These are phyloP conservation scores for Phanerochaete sordida DNA, from an alignment of 768 basidiomycete genomes.

Conservation along the genomic window DNA sequence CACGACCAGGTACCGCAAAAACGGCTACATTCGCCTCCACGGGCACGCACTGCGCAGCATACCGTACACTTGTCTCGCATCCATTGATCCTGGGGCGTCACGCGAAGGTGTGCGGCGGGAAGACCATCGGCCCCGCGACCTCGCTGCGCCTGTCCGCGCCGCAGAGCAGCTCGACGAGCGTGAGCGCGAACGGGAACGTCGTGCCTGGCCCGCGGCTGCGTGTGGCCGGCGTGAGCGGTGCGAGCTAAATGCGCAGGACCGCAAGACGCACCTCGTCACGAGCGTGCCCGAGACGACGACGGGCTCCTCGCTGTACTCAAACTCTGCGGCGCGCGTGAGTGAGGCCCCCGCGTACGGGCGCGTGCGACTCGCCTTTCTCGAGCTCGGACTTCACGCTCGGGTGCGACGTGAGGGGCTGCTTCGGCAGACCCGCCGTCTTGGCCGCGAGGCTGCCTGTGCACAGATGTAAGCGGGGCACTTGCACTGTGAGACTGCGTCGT, in stretches of 20 bases:
- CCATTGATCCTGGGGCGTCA: conserved; percentile 8
- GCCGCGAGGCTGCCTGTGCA: conserved; percentile 66
- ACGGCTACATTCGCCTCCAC: no score
- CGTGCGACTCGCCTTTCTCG: no score
- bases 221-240: background rate
- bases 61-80: background rate
- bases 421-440: conserved; percentile 53
- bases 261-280: conserved; percentile 63
- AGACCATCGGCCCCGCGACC: conserved; percentile 66
- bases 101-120: conserved; percentile 47
- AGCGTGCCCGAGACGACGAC: conserved; percentile 73
- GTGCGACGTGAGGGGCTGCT: conserved; percentile 73
- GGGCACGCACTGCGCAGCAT: no score
- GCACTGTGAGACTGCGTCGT: background rate
- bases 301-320: conserved; percentile 68
- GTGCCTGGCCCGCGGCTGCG: conserved; percentile 80
- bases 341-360: no score
- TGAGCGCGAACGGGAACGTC: conserved; percentile 72
- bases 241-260: background rate
- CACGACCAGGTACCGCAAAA: no score
- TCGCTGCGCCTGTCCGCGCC: conserved; percentile 60
- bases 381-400: conserved; percentile 63
- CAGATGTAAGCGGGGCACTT: background rate
- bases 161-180: conserved; percentile 68
- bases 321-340: no score